Conservation (phyloP, 148 eudicot species). For the Suaeda aralocaspica region DNA sequence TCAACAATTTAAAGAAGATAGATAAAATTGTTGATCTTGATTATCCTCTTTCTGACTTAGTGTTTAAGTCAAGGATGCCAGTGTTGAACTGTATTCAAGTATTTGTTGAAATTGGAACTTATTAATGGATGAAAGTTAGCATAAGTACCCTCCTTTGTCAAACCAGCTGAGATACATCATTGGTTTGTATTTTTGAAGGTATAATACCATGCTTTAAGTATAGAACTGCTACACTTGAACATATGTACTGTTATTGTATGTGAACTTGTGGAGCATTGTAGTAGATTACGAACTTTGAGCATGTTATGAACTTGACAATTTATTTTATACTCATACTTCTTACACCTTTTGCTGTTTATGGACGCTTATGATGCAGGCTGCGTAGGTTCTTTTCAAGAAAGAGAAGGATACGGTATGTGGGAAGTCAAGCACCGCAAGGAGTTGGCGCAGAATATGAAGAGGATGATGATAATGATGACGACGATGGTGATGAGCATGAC, state of each 20-base stretch:
- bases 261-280: too few relatives aligned
- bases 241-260: too few relatives aligned
- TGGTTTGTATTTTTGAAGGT: too few relatives aligned
- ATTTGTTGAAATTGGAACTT: background rate
- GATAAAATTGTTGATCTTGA: background rate
- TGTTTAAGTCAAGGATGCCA: background rate
- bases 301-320: too few relatives aligned
- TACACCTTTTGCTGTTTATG: background rate
- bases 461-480: conserved; percentile 62
- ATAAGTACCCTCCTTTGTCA: too few relatives aligned
- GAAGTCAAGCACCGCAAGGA: conserved; percentile 20
- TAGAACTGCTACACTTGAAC: too few relatives aligned
- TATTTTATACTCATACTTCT: background rate
- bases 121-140: too few relatives aligned
- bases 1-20: background rate
- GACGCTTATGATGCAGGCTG: conserved; percentile 24
- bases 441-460: conserved; percentile 14
- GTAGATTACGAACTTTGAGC: too few relatives aligned
- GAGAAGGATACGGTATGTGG: conserved; percentile 17
- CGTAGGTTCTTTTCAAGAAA: conserved; percentile 26
- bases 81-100: too few relatives aligned
- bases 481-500: conserved; percentile 40
- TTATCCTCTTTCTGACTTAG: background rate
- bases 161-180: too few relatives aligned
- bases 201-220: too few relatives aligned